Conservation (phyloP, 164 flowering plant species). For the Nelumbo lutea region DNA sequence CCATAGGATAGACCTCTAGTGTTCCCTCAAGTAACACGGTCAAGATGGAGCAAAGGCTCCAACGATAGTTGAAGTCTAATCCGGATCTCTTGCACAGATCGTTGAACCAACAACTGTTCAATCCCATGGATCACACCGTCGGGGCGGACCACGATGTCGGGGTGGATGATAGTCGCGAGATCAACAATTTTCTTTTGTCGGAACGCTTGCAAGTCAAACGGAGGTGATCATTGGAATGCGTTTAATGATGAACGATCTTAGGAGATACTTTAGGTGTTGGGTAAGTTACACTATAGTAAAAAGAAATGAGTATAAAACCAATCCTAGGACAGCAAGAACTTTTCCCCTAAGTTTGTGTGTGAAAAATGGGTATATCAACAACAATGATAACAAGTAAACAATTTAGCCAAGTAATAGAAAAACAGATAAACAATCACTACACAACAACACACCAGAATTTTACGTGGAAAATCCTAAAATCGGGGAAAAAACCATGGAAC, state of each 20-base stretch:
- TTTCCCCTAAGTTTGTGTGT: too few species aligned
- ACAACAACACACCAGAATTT: too few species aligned
- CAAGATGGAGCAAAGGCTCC: conserved; percentile 52
- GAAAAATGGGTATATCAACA: too few species aligned
- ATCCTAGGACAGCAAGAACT: too few species aligned
- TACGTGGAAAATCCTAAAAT: too few species aligned
- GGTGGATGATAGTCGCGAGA: conserved; percentile 40
- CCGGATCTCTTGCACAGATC: conserved; percentile 42
- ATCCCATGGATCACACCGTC: conserved; percentile 86
- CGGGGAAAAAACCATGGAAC: too few species aligned
- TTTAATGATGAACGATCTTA: conserved; percentile 16
- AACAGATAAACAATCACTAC: too few species aligned
- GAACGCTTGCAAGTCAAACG: conserved; percentile 15
- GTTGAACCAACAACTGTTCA: conserved; percentile 51
- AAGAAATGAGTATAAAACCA: too few species aligned
- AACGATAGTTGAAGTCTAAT: conserved; percentile 50
- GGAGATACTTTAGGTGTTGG: conserved; percentile 1
- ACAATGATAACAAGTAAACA: too few species aligned
- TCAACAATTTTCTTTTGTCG: conserved; percentile 22
- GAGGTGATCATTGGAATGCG: conserved; percentile 33
- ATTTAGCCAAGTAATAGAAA: too few species aligned
- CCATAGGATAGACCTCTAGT: conserved; percentile 76
- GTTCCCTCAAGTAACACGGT: conserved; percentile 69
- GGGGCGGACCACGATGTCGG: conserved; percentile 55
- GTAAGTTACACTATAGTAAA: too few species aligned